A percentile compares a stretch with the other conserved stretches of the same genome.
Conservation (phyloP, 495 filamentous ascomycete genomes). For the Talaromyces adpressus region DNA sequence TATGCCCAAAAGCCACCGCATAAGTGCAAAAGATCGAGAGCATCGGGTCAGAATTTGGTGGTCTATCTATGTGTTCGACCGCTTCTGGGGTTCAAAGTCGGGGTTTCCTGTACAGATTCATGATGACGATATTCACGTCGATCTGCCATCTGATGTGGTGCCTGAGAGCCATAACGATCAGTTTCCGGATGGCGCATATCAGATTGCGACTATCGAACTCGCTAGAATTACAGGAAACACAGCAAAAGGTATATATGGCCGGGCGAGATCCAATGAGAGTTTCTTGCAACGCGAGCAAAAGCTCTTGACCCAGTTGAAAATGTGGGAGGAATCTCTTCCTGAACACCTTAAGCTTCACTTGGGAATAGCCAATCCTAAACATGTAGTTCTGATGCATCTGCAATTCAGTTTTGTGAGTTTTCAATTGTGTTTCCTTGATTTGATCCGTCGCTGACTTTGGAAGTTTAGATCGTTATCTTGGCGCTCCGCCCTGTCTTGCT, state of each 20-base stretch:
- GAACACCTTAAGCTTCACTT: slow-evolving; percentile 25
- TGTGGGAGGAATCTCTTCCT: slow-evolving; percentile 38
- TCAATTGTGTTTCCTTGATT: neutral
- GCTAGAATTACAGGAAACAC: slow-evolving; percentile 37
- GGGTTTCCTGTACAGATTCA: slow-evolving; percentile 38
- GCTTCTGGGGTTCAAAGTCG: slow-evolving; percentile 42
- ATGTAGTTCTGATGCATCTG: slow-evolving; percentile 32
- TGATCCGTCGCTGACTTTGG: neutral
- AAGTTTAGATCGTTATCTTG: slow-evolving; percentile 22
- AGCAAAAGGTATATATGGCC: slow-evolving; percentile 34
- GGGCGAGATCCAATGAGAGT: slow-evolving; percentile 35
- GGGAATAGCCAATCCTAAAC: slow-evolving; percentile 15
- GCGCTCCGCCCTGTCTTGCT: slow-evolving; percentile 35
- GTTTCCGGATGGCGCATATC: slow-evolving; percentile 32
- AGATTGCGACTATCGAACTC: slow-evolving; percentile 35
- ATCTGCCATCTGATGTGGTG: slow-evolving; percentile 33
- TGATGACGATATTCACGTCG: slow-evolving; percentile 41
- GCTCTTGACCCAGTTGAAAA: slow-evolving; percentile 35
- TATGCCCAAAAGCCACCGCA: slow-evolving; percentile 38
- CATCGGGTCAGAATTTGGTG: slow-evolving; percentile 41
- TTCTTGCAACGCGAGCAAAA: slow-evolving; percentile 38
- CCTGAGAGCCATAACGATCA: slow-evolving; percentile 32
- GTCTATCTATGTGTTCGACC: slow-evolving; percentile 43
- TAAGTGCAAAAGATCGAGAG: slow-evolving; percentile 35
- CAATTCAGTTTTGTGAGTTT: slow-evolving; percentile 29